Evolutionary conservation across 306 rosid species (phyloP).

Genomic region (Vicia faba): DNA sequence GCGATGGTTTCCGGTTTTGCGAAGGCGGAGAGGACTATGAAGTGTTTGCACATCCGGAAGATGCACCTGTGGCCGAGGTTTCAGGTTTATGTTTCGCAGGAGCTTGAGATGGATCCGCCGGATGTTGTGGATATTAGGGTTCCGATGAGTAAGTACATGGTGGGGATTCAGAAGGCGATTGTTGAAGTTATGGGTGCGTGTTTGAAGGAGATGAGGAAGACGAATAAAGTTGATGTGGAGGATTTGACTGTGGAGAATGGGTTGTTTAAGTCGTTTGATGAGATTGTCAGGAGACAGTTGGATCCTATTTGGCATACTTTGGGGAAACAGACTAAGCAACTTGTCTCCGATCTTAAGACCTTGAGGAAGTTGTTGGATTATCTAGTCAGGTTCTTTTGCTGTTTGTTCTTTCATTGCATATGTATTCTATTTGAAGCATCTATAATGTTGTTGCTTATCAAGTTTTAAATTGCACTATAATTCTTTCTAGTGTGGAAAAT

Average conservation of each 20-base stretch:
- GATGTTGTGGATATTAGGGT: constrained; percentile 84
- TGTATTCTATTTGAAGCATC: background rate
- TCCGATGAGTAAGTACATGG: constrained; percentile 76
- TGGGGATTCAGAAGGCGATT: constrained; percentile 81
- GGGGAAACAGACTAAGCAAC: constrained; percentile 93
- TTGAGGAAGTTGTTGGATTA: constrained; percentile 89
- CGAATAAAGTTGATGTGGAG: constrained; percentile 90
- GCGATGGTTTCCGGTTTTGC: constrained; percentile 92
- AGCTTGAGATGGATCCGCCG: constrained; percentile 78
- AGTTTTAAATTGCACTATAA: background rate
- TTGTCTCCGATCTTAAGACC: constrained; percentile 87
- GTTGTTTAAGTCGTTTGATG: constrained; percentile 92
- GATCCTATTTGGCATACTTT: constrained; percentile 98
- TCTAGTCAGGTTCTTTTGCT: constrained; percentile 54
- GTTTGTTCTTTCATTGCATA: background rate
- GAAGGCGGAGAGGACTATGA: constrained; percentile 76
- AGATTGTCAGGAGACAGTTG: constrained; percentile 88
- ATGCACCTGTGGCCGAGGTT: constrained; percentile 91
- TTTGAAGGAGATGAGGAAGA: constrained; percentile 94
- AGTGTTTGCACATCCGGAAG: constrained; percentile 58
- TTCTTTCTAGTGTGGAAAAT: background rate
- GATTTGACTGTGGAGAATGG: constrained; percentile 90
- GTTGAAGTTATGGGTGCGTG: constrained; percentile 95
- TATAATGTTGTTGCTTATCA: background rate
- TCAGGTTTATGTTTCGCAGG: constrained; percentile 77